These are phyloP conservation scores for Saccharomycopsis sp. DNA, from an alignment of 805 yeast genomes.

Conservation along the genomic window DNA sequence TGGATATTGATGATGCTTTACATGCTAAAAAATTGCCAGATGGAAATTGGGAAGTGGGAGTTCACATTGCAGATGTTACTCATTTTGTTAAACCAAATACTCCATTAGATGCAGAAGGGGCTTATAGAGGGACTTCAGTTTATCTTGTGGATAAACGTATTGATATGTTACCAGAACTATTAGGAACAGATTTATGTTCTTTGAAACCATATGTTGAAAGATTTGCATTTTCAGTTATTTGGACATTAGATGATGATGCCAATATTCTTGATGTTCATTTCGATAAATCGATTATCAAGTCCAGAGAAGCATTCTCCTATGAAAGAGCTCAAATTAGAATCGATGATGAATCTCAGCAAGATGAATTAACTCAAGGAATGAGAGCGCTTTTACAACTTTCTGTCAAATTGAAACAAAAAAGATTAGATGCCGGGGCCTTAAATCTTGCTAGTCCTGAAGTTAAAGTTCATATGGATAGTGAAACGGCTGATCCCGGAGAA, in stretches of 20 bases:
- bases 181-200: conserved; percentile 95
- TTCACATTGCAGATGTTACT: conserved; percentile 97
- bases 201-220: conserved; percentile 91
- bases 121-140: conserved; percentile 94
- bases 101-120: conserved; percentile 90
- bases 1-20: conserved; percentile 96
- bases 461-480: conserved; percentile 93
- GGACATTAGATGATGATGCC: conserved; percentile 89
- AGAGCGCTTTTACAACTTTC: conserved; percentile 72
- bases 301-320: conserved; percentile 91
- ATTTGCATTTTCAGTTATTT: conserved; percentile 87
- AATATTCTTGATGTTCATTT: conserved; percentile 69
- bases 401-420: conserved; percentile 69
- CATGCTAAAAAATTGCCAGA: conserved; percentile 80
- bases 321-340: conserved; percentile 88
- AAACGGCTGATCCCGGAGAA: conserved; percentile 92
- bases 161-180: conserved; percentile 92
- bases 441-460: conserved; percentile 97
- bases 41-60: conserved; percentile 96
- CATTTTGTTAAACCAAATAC: conserved; percentile 93
- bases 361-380: conserved; percentile 85
- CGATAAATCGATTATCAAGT: conserved; percentile 80
- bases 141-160: conserved; percentile 96
- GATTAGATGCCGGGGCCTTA: conserved; percentile 92
- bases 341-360: conserved; percentile 66